Evolutionary conservation across 2,329 filamentous ascomycete species (phyloP).

Genomic region (Cercospora beticola): DNA sequence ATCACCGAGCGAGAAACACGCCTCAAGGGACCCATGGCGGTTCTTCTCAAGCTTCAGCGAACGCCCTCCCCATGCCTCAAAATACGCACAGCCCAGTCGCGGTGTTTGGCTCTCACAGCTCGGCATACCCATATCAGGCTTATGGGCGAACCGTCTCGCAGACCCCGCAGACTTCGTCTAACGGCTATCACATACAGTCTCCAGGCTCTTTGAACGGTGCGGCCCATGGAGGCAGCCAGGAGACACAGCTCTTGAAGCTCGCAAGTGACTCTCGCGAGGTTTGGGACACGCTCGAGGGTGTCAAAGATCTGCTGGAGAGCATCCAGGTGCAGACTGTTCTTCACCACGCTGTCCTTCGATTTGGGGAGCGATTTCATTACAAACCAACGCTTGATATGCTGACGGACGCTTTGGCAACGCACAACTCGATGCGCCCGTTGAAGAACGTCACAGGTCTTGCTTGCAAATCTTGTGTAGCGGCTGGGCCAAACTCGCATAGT

Average conservation of each 20-base stretch:
- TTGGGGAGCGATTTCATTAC: slow-evolving; percentile 58
- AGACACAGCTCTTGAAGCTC: slow-evolving; percentile 39
- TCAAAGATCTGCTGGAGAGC: slow-evolving; percentile 62
- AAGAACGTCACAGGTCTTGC: slow-evolving; percentile 47
- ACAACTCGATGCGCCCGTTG: slow-evolving; percentile 43
- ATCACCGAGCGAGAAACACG: slow-evolving; percentile 21
- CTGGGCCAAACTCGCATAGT: slow-evolving; percentile 30
- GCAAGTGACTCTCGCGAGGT: slow-evolving; percentile 58
- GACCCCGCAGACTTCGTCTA: neutral
- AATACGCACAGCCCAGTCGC: neutral
- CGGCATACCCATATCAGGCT: slow-evolving; percentile 6
- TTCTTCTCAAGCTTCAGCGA: slow-evolving; percentile 10
- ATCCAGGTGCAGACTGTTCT: slow-evolving; percentile 64
- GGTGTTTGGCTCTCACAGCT: neutral
- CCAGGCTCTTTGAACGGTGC: neutral
- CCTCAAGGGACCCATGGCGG: slow-evolving; percentile 19
- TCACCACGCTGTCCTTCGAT: slow-evolving; percentile 60
- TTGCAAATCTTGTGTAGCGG: slow-evolving; percentile 39
- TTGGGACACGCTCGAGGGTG: slow-evolving; percentile 61
- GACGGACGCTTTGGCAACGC: slow-evolving; percentile 45
- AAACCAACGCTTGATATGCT: slow-evolving; percentile 59
- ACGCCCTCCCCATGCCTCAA: slow-evolving; percentile 13
- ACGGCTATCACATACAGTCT: neutral
- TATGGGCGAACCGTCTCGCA: neutral
- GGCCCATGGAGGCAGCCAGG: slow-evolving; percentile 12